phyloP scores from a whole-genome alignment of 2,329 filamentous ascomycete genomes.

The Trichophyton benhamiae region DNA sequence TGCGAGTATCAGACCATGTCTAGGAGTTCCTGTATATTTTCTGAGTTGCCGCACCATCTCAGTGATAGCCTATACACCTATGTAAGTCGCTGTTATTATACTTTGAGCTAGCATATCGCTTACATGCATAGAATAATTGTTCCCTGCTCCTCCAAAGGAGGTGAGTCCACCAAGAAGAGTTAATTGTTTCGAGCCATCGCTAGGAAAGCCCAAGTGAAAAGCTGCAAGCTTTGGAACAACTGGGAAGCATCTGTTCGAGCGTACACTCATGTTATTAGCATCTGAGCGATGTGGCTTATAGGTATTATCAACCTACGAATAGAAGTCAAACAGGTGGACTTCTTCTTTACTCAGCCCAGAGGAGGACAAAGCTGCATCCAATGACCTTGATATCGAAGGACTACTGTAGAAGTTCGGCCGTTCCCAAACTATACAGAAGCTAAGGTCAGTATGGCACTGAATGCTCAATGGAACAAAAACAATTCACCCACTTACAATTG shows the following conservation, averaged over 20 bases:
- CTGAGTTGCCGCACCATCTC: conserved; percentile 46
- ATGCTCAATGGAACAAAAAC: neutral
- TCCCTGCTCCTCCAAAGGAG: conserved; percentile 57
- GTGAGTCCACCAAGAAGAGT: conserved; percentile 55
- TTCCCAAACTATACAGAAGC: conserved; percentile 43
- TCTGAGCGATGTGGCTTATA: no score
- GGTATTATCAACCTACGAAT: conserved; percentile 36
- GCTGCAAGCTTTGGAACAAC: conserved; percentile 57
- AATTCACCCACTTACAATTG: conserved; percentile 34
- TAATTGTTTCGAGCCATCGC: conserved; percentile 38
- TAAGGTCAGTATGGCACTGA: conserved; percentile 1
- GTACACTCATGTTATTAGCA: neutral
- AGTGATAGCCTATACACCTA: conserved; percentile 33
- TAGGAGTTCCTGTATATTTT: conserved; percentile 25
- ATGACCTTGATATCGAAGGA: conserved; percentile 45
- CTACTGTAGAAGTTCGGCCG: conserved; percentile 47
- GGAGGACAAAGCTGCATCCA: conserved; percentile 42
- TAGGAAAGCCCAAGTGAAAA: conserved; percentile 44
- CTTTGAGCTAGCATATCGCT: conserved; percentile 11
- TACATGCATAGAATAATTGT: conserved; percentile 60
- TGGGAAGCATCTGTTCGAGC: conserved; percentile 47
- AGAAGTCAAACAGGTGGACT: conserved; percentile 52
- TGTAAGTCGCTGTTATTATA: neutral
- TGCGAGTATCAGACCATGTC: conserved; percentile 48
- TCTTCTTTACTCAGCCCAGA: conserved; percentile 39